Percentiles rank a stretch among this genome's conserved stretches.
Conservation (phyloP, 495 filamentous ascomycete species). For the Neurospora cerealis region DNA sequence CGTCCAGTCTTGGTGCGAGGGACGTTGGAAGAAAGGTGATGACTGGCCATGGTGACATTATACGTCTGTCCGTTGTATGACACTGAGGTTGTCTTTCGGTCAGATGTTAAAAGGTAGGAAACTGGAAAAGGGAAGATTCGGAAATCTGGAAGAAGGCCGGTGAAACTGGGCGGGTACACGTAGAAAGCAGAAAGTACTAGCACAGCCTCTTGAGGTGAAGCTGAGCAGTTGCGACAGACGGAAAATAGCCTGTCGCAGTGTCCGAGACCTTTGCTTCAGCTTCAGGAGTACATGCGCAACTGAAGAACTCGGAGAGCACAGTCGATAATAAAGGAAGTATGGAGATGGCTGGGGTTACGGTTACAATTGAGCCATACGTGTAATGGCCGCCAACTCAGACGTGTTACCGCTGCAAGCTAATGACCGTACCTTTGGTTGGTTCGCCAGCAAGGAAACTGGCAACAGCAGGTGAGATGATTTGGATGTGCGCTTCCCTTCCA, state of each 20-base stretch:
- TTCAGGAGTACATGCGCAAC: background rate
- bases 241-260: background rate
- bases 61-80: background rate
- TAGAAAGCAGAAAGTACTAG: background rate
- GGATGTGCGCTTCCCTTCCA: background rate
- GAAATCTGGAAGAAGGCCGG: background rate
- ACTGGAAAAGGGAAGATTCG: background rate
- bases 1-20: slow-evolving; percentile 16
- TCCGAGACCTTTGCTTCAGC: background rate
- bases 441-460: background rate
- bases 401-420: background rate
- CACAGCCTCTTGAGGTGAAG: background rate
- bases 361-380: background rate
- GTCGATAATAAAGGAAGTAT: background rate
- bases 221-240: background rate
- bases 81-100: background rate
- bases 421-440: background rate
- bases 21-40: slow-evolving; percentile 12
- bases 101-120: background rate
- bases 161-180: background rate
- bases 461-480: background rate
- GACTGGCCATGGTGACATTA: slow-evolving; percentile 22
- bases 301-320: background rate
- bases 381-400: background rate
- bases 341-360: background rate